Conservation (phyloP, 164 flowering plant genomes). For the Platanus orientalis region DNA sequence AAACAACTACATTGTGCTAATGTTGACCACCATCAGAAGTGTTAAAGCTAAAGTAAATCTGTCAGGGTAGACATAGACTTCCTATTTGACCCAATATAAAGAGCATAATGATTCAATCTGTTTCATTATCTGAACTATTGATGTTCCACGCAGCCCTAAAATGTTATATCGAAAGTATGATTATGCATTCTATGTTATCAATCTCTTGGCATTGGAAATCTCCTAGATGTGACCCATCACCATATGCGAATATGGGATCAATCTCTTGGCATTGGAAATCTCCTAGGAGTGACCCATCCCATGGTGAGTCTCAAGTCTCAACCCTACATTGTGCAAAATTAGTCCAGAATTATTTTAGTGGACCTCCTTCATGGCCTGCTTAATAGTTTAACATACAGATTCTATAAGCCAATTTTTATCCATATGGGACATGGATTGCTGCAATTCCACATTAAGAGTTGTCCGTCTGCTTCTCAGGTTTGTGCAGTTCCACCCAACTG, state of each 20-base stretch:
- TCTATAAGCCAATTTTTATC: background rate
- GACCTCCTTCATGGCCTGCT: background rate
- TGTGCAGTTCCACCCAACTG: constrained; percentile 98
- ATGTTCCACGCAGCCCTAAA: too few relatives aligned
- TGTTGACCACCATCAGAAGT: background rate
- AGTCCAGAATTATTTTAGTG: background rate
- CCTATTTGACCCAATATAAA: too few relatives aligned
- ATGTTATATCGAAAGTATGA: too few relatives aligned
- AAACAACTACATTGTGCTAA: background rate
- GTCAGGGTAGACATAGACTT: too few relatives aligned
- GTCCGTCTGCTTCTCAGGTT: constrained; percentile 52
- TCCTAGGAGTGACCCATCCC: background rate
- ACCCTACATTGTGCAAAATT: background rate
- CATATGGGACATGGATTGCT: background rate
- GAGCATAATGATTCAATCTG: background rate
- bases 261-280: background rate
- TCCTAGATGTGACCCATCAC: background rate
- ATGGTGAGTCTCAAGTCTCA: background rate
- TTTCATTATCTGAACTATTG: background rate
- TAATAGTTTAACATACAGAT: background rate
- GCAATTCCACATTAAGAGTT: background rate
- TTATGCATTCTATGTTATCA: too few relatives aligned
- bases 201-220: background rate
- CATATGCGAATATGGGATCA: too few relatives aligned
- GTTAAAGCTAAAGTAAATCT: too few relatives aligned